Percentiles rank a stretch among this genome's conserved stretches.
phyloP scores from a whole-genome alignment of 225 moss, liverwort and hornwort species.

The Takakia lepidozioides region DNA sequence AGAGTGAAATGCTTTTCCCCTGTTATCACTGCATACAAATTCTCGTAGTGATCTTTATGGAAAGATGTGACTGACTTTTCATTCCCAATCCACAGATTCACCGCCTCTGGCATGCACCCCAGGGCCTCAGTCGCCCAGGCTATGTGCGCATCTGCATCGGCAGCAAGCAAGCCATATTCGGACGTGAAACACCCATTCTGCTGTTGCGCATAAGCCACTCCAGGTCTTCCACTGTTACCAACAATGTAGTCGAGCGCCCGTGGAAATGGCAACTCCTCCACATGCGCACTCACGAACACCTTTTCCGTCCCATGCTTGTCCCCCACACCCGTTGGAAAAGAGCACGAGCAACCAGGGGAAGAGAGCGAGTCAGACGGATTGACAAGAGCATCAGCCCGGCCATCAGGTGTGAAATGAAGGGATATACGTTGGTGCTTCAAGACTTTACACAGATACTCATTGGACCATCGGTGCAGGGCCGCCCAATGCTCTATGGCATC shows the following conservation, averaged over 20 bases:
- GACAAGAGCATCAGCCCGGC: constrained; percentile 77
- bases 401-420: constrained; percentile 88
- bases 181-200: constrained; percentile 83
- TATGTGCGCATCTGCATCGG: constrained; percentile 75
- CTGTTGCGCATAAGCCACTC: constrained; percentile 81
- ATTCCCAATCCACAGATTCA: constrained; percentile 89
- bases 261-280: constrained; percentile 56
- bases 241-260: constrained; percentile 63
- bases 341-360: too few species aligned
- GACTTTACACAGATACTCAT: constrained; percentile 44
- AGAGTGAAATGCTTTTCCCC: constrained; percentile 85
- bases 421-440: constrained; percentile 46
- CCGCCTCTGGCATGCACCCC: constrained; percentile 81
- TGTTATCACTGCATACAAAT: constrained; percentile 80
- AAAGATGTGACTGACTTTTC: constrained; percentile 70
- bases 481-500: constrained; percentile 84
- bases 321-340: too few species aligned
- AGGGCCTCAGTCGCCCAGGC: constrained; percentile 80
- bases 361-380: too few species aligned
- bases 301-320: background rate
- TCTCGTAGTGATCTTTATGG: constrained; percentile 97
- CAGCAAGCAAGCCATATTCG: constrained; percentile 53
- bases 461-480: constrained; percentile 69
- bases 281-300: constrained; percentile 66
- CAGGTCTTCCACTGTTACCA: constrained; percentile 6